Base-by-base conservation (phyloP, 148 eudicot species). In the Limonium bicolor region DNA sequence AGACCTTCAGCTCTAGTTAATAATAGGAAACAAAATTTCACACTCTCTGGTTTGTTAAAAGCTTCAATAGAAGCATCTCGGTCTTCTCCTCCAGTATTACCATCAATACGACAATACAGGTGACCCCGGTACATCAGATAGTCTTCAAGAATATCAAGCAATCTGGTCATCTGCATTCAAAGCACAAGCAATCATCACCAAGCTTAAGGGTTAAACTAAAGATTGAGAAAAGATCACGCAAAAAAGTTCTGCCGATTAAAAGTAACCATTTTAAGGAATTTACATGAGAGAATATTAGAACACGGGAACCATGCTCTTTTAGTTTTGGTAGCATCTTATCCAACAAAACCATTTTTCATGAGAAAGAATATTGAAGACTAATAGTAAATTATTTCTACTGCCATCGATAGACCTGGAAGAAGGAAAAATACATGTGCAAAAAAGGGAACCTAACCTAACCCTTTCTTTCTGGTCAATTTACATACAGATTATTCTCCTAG, bases 1-100 rank as follows among this genome's bases (percentile, higher is more conserved):
- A 84, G 95, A 8, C 99, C 99, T 37, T 93, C 99, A 48, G 99
- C 99, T 73, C 99, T 76, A 15, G 95, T 90, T 42, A 93, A 84
- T 19, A 90, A 65, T 50, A 90, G 65, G 54, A 90, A 90, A 50
- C 71, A 93, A 65, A 90, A 90, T 54, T 85, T 84, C 60, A 80
- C 93, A 59, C 95, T 90, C 59, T 87, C 95, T 32, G 99, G 99
- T 52, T 63, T 78, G 55, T 90, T 90, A 20, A 65, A 90, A 10
- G 75, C 75, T 17, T 84, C 99, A 56, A 90, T 90, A 6, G 93
- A 75, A 58, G 93, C 87, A 73, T 90, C 99, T 55, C 99, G 99
- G 41, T 90, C 99, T 43, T 90, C 99, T 48, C 95, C 95, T 45
- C 93, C 80, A 58, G 99, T 90, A 50, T 80, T 84, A 41, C 97